These are phyloP conservation scores for Westerdykella sp. DNA, from an alignment of 2,329 filamentous ascomycete genomes.

Conservation along the genomic window DNA sequence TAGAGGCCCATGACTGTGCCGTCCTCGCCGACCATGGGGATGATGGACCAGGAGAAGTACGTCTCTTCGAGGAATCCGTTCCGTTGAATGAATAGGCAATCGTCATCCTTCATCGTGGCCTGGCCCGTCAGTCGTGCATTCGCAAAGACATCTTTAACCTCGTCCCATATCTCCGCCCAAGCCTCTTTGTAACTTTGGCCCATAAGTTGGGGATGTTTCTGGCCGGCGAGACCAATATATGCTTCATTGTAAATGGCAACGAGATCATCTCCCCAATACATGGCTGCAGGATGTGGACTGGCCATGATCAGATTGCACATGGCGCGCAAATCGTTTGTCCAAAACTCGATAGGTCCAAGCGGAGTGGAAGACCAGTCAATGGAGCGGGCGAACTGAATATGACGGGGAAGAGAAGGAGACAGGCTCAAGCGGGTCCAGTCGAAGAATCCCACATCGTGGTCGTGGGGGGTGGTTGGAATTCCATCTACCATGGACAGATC, in stretches of 20 bases:
- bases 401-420: slow-evolving; percentile 57
- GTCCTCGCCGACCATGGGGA: slow-evolving; percentile 68
- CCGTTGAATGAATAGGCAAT: slow-evolving; percentile 65
- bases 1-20: slow-evolving; percentile 71
- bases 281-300: slow-evolving; percentile 53
- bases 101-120: slow-evolving; percentile 79
- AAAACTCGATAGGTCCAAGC: slow-evolving; percentile 68
- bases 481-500: slow-evolving; percentile 19
- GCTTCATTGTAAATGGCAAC: slow-evolving; percentile 68
- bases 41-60: slow-evolving; percentile 77
- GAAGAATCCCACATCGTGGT: slow-evolving; percentile 52
- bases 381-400: slow-evolving; percentile 66
- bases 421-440: slow-evolving; percentile 74
- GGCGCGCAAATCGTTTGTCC: slow-evolving; percentile 64
- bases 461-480: slow-evolving; percentile 28
- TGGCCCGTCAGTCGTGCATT: slow-evolving; percentile 64
- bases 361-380: slow-evolving; percentile 68
- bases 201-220: slow-evolving; percentile 73
- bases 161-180: slow-evolving; percentile 70
- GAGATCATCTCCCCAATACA: slow-evolving; percentile 72
- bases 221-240: slow-evolving; percentile 60
- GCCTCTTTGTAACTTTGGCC: slow-evolving; percentile 62
- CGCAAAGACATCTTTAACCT: slow-evolving; percentile 61
- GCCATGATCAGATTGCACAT: slow-evolving; percentile 78
- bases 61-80: slow-evolving; percentile 69